Evolutionary conservation across 352 stramenopile genomes (phyloP).

Genomic region (Pythium dissimile): DNA sequence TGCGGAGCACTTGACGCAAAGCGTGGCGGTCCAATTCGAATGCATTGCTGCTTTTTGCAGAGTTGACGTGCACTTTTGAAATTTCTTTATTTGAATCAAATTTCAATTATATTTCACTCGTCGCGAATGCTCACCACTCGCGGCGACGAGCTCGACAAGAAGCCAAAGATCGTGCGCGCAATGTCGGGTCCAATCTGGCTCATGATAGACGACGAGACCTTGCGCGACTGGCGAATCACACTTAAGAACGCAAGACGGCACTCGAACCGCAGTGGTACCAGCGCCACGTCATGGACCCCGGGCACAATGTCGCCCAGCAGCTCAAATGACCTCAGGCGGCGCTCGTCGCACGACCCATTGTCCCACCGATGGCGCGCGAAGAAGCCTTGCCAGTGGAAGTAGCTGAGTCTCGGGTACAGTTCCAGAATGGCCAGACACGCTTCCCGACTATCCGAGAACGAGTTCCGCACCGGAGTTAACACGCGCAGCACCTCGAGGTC

Average conservation of each 20-base stretch:
- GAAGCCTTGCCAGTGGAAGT: not conserved
- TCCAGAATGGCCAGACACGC: not conserved
- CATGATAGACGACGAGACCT: not conserved
- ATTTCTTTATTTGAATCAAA: not conserved
- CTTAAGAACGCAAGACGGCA: not conserved
- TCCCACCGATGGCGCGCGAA: not conserved
- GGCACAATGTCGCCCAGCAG: not conserved
- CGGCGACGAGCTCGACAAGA: not conserved
- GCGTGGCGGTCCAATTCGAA: too few relatives aligned
- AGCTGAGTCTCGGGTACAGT: not conserved
- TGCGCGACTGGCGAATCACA: not conserved
- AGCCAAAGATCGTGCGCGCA: not conserved
- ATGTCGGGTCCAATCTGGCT: not conserved
- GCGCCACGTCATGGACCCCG: not conserved
- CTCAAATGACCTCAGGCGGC: not conserved
- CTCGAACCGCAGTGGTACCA: not conserved
- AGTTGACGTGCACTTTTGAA: too few relatives aligned
- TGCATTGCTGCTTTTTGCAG: too few relatives aligned
- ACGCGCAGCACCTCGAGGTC: not conserved
- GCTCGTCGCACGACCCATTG: not conserved
- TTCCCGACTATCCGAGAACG: not conserved
- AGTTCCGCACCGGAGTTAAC: too few relatives aligned
- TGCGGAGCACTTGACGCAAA: too few relatives aligned
- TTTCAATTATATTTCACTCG: not conserved
- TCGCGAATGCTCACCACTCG: not conserved